Base-by-base conservation (phyloP, 176 grass and related monocot genomes). In the Raddia guianensis region DNA sequence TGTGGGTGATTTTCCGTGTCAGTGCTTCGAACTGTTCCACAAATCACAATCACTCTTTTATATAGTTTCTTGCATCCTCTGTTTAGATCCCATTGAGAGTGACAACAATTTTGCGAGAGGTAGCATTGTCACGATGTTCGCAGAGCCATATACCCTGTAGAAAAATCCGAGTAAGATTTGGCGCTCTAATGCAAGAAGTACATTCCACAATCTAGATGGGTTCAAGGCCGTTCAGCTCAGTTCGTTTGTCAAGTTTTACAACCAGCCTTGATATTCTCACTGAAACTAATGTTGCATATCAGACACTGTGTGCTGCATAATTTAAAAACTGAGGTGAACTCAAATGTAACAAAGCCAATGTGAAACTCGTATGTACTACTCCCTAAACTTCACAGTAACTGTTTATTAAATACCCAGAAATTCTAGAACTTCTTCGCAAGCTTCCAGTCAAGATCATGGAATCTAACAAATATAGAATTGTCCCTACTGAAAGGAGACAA, bases 141-240 rank as follows among this genome's bases (percentile, higher is more conserved):
- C 95, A 97, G 6, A 97, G 70, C 95, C 91, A 98, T 91, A 92
- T 94, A 18, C 95, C 92, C 95, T 94, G 80, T 42, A 77, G 64
- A 20, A 67, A 37, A 72, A 9, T 13, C 34, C 67, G 43, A 32
- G 53, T 43, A 56, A 76, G 75, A 63, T 57, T 32, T 70, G 35
- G 9, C 65, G 59, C 47, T 47, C 18, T 12, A 49, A 27, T 21
- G 32, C 48, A 14, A 12, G 55, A 12, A 56, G 18, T 70, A 34
- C 42, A 4, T 37, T 55, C 55, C 27, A 18, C 47, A 37, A 75
- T n/a, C 19, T 54, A 64, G 72, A 50, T 48, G 49, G 54, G 7
- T 16, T 40, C 27, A 27, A 27, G 27, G 27, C 27, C 27, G 27
- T 27, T 27, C 63, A n/a, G 40, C 32, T 66, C 18, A 65, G 21